phyloP scores from a whole-genome alignment of 768 basidiomycete species.

The Sistotremastrum niveocremeum region DNA sequence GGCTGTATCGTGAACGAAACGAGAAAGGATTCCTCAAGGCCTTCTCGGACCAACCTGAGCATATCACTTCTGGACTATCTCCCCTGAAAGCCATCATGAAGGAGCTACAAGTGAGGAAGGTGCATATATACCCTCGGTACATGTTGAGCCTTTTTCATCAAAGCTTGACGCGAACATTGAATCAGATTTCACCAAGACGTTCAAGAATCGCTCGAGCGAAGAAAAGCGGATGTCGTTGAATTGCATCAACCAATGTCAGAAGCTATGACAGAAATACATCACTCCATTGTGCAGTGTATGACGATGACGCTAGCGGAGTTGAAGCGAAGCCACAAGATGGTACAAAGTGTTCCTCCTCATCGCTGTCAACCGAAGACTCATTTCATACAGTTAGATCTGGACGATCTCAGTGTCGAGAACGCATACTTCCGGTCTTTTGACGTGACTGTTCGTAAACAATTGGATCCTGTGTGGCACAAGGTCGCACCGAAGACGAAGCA shows the following conservation, averaged over 20 bases:
- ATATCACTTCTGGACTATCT: constrained; percentile 83
- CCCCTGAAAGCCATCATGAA: constrained; percentile 89
- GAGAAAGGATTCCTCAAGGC: constrained; percentile 87
- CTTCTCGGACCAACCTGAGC: constrained; percentile 93
- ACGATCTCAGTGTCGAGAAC: constrained; percentile 84
- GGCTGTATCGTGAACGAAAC: constrained; percentile 84
- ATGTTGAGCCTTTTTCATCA: constrained; percentile 2
- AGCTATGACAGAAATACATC: constrained; percentile 84
- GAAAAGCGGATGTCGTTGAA: constrained; percentile 86
- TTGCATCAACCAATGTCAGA: constrained; percentile 77
- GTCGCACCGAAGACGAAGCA: constrained; percentile 88
- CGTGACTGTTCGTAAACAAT: constrained; percentile 69
- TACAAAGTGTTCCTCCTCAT: constrained; percentile 12
- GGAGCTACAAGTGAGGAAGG: constrained; percentile 78
- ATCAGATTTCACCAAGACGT: constrained; percentile 81
- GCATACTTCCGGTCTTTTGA: constrained; percentile 94
- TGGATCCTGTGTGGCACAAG: constrained; percentile 94
- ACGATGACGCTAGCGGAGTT: constrained; percentile 77
- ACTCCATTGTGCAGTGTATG: constrained; percentile 90
- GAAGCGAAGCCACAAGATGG: constrained; percentile 72
- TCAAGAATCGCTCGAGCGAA: constrained; percentile 65
- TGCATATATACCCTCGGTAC: constrained; percentile 86
- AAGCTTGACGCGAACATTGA: constrained; percentile 3
- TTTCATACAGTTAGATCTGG: constrained; percentile 67
- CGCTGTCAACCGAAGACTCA: neutral